Base-by-base conservation (phyloP, 139 green algal genomes). In the Nannochloris sp. region DNA sequence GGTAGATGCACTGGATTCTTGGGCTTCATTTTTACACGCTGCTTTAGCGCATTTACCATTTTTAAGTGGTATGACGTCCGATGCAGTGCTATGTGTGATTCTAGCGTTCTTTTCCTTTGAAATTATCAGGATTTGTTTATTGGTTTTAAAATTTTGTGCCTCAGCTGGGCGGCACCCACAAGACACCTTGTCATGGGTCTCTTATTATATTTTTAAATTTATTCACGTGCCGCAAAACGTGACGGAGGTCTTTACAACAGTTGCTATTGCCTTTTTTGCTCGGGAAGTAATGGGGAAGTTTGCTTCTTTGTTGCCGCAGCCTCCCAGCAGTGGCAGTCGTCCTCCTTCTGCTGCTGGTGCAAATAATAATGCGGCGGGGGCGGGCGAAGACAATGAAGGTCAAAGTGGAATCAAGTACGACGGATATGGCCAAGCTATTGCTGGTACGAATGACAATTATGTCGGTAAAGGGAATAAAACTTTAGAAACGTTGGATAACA, bases 361-460 rank as follows among this genome's bases (percentile, higher is more conserved):
- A 19, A 19, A 19, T 27, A 9, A 39, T 27, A 31, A 32, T 6
- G 61, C 9, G 32, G 24, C 30, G 38, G 36, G 24, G 25, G 37
- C 23, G 25, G 57, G 53, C 6, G 24, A 29, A 8, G 54, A 71
- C 36, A 48, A 63, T 47, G 29, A 46, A 39, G 54, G 51, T 38
- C 9, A 12, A 7, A 42, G 56, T 56, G 68, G 70, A 4, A 45
- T 77, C 31, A 71, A 72, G 56, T 77, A 77, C 34, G 70, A 77
- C 36, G 70, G 70, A 2, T 77, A 77, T 14, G 45, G 39, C 15
- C 35, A 77, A 45, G 64, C 56, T 38, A 77, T 77, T 4, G 54
- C 64, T 6, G 36, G 37, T 25, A 59, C 48, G 0, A 12, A 29
- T n/a, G 19, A 48, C 0, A 34, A 53, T 29, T 65, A 64, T 48